phyloP scores from a whole-genome alignment of 192 early-diverging fungal species.

The Umbelopsis vinacea region DNA sequence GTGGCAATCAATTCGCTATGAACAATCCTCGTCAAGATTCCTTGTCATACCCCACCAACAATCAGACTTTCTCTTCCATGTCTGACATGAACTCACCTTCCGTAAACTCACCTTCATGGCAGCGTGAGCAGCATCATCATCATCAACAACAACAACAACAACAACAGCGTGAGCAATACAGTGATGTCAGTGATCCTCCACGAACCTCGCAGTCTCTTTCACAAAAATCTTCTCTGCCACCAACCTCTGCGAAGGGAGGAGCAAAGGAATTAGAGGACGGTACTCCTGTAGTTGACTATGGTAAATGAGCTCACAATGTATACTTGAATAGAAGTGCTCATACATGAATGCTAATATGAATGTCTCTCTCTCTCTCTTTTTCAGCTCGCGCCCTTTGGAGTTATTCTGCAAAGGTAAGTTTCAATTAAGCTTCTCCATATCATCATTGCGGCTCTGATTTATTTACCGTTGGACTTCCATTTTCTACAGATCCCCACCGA shows the following conservation, averaged over 20 bases:
- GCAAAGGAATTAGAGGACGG: slow-evolving; percentile 1
- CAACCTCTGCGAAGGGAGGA: neutral
- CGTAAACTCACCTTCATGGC: neutral
- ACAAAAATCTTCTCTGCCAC: neutral
- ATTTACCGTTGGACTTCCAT: neutral
- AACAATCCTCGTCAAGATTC: slow-evolving; percentile 1
- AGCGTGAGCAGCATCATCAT: neutral
- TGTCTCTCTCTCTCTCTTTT: neutral
- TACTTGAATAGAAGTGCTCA: neutral
- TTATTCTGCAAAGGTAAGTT: slow-evolving; percentile 46
- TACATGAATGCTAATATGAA: neutral
- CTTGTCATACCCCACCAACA: neutral
- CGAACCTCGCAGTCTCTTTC: neutral
- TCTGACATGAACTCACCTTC: neutral
- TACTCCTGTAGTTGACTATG: slow-evolving; percentile 6
- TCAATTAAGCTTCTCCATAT: neutral
- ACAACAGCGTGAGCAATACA: neutral
- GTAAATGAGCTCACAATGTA: neutral
- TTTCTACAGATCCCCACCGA: slow-evolving; percentile 50
- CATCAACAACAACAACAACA: neutral
- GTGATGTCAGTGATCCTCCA: neutral
- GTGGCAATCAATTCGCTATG: slow-evolving; percentile 4
- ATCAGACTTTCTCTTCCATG: neutral
- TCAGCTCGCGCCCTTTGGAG: slow-evolving; percentile 41
- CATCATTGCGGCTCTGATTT: neutral